These are phyloP conservation scores for Apiospora kogelbergensis DNA, from an alignment of 2,329 filamentous ascomycete genomes.

Conservation along the genomic window DNA sequence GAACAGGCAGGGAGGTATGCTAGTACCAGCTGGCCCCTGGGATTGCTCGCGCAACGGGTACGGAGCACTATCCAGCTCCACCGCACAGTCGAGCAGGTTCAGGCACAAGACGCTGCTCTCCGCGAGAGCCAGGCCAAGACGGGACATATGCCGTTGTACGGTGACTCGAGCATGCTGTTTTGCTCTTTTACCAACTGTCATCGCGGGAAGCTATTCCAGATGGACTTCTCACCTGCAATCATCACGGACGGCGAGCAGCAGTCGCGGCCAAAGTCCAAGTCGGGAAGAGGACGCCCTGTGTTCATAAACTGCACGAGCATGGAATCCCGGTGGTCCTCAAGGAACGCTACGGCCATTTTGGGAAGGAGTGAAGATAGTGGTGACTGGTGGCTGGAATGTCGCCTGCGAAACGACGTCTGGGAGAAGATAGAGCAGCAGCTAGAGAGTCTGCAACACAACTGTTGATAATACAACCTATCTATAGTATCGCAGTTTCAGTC, in stretches of 20 bases:
- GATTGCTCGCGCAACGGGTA: neutral
- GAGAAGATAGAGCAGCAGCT: neutral
- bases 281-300: neutral
- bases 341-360: conserved; percentile 2
- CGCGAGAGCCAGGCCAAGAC: conserved; percentile 3
- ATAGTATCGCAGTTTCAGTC: neutral
- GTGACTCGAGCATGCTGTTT: conserved; percentile 1
- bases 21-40: neutral
- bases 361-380: neutral
- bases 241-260: neutral
- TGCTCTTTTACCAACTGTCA: conserved; percentile 4
- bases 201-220: conserved; percentile 1
- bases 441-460: neutral
- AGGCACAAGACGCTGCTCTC: neutral
- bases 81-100: conserved; percentile 1
- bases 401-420: conserved; percentile 5
- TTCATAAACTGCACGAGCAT: conserved; percentile 3
- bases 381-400: conserved; percentile 2
- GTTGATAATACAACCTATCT: neutral
- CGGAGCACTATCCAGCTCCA: conserved; percentile 3
- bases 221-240: conserved; percentile 4
- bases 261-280: neutral
- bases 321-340: neutral
- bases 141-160: conserved; percentile 1
- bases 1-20: neutral